Evolutionary conservation across 2,329 filamentous ascomycete species (phyloP).

Genomic region (Beauveria pseudobassiana): DNA sequence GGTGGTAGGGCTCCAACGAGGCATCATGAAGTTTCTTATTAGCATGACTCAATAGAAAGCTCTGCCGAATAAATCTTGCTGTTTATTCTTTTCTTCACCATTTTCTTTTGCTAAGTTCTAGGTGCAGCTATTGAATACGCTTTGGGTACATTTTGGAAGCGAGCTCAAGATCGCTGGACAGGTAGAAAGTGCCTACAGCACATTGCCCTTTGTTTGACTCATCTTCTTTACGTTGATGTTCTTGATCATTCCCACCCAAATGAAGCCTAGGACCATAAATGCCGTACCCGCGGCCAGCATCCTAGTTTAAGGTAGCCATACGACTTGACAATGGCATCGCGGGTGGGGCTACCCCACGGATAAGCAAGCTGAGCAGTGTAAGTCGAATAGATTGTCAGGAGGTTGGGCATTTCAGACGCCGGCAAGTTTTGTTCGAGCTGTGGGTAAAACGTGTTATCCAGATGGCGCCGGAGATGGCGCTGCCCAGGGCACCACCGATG

Average conservation of each 20-base stretch:
- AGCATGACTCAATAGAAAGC: background rate
- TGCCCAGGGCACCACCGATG: slow-evolving; percentile 16
- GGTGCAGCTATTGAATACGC: no score
- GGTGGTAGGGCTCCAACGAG: slow-evolving; percentile 8
- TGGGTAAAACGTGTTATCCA: slow-evolving; percentile 20
- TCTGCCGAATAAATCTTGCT: background rate
- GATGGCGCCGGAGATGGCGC: slow-evolving; percentile 17
- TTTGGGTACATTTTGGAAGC: no score
- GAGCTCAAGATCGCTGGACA: no score
- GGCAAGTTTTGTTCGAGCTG: slow-evolving; percentile 45
- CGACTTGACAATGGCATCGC: slow-evolving; percentile 46
- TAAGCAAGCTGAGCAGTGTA: slow-evolving; percentile 43
- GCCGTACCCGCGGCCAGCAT: slow-evolving; percentile 31
- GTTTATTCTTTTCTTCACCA: background rate
- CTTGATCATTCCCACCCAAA: slow-evolving; percentile 36
- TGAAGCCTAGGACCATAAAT: slow-evolving; percentile 21
- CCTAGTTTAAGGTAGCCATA: slow-evolving; percentile 42
- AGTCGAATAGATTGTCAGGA: slow-evolving; percentile 44
- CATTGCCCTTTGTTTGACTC: background rate
- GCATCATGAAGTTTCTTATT: slow-evolving; percentile 8
- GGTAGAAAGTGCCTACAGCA: background rate
- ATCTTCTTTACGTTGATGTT: slow-evolving; percentile 41
- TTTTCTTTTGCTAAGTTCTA: no score
- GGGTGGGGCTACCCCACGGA: slow-evolving; percentile 33
- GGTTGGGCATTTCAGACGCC: slow-evolving; percentile 21